Base-by-base conservation (phyloP, 352 stramenopile genomes). In the Globisporangium cederbergense region DNA sequence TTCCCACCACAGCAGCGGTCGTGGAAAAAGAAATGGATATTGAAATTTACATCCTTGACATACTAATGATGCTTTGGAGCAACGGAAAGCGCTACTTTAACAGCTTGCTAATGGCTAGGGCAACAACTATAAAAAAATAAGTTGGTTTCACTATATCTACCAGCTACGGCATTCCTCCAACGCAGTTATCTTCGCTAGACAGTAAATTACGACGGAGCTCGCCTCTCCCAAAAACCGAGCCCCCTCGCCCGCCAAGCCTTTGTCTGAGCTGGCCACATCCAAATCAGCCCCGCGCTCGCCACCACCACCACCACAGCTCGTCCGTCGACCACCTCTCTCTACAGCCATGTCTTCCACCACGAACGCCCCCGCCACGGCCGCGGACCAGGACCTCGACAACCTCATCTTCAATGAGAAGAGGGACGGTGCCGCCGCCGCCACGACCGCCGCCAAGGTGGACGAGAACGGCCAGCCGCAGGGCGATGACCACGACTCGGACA, bases 341-440 rank as follows among this genome's bases (percentile, higher is more conserved):
- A 9, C 2, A 45, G 43, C 32, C 59, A 65, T 65, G 59, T 58
- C 59, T 36, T 55, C 58, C 28, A 64, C 47, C 49, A 32, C 42
- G 38, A 53, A 25, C 18, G 30, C 40, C 28, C 28, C 56, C 16
- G 28, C 40, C 25, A 25, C 18, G 4, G 56, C 43, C 59, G 74
- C 83, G 53, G 86, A 90, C 64, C 86, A 88, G 66, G 83, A 90
- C 58, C 73, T 95, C 38, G 86, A 95, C 72, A 87, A 88, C 71
- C 76, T 95, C 53, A 91, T 95, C 65, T 95, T 95, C 61, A 88
- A 76, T 57, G 82, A 91, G 1, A 78, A 88, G 53, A 84, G 90
- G 69, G 79, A 85, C 16, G 70, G 72, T 52, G 36, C 55, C 18
- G 59, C 52, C 7, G 20, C 60, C 25, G 71, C 72, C 43, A 16